Evolutionary conservation across 768 basidiomycete genomes (phyloP).

Genomic region (Lentinula sp.): DNA sequence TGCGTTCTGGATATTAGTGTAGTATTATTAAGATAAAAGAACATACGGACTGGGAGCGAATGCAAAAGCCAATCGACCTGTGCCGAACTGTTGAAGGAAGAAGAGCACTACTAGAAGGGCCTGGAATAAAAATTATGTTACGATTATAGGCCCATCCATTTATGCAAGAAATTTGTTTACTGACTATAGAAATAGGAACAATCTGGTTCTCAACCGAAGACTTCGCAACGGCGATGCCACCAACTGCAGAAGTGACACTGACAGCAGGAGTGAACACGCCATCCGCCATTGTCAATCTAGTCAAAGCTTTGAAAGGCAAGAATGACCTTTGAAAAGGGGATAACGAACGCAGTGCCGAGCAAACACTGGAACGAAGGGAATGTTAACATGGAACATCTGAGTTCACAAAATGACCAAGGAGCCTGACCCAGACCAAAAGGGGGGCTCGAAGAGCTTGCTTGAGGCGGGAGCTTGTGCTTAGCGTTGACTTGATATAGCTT

Average conservation of each 20-base stretch:
- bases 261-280: slow-evolving; percentile 67
- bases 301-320: neutral
- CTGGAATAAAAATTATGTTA: slow-evolving; percentile 17
- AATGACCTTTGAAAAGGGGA: neutral
- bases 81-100: slow-evolving; percentile 55
- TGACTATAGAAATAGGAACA: slow-evolving; percentile 53
- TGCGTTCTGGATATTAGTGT: slow-evolving; percentile 12
- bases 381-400: neutral
- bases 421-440: slow-evolving; percentile 48
- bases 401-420: neutral
- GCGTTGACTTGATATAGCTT: slow-evolving; percentile 17
- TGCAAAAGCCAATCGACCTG: slow-evolving; percentile 37
- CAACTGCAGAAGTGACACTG: slow-evolving; percentile 61
- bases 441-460: slow-evolving; percentile 37
- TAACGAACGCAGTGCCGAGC: slow-evolving; percentile 45
- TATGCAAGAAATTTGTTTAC: slow-evolving; percentile 8
- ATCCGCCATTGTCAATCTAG: slow-evolving; percentile 57
- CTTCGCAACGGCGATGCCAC: slow-evolving; percentile 60
- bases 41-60: slow-evolving; percentile 47
- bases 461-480: slow-evolving; percentile 13
- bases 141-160: neutral
- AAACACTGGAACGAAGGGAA: slow-evolving; percentile 32
- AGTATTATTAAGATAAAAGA: neutral
- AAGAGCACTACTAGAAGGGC: slow-evolving; percentile 53
- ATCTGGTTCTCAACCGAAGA: slow-evolving; percentile 39